Percentiles rank a stretch among this genome's conserved stretches.
Evolutionary conservation across 2,329 filamentous ascomycete genomes (phyloP).

Genomic region (Bisporella sp.): DNA sequence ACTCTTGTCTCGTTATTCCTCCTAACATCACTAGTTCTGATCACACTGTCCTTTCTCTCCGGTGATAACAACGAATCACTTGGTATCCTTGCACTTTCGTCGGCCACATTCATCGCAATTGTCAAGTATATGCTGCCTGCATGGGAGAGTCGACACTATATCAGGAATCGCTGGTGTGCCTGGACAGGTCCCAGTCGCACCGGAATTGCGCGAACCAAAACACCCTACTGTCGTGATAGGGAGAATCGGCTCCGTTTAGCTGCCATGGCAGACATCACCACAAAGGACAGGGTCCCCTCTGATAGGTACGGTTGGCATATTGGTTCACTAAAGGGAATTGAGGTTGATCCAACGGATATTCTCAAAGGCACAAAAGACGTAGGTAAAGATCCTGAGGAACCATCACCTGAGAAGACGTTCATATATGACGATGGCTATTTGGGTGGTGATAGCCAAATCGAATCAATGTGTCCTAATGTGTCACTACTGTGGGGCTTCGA

Average conservation of each 20-base stretch:
- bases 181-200: background rate
- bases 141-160: background rate
- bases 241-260: too few species aligned
- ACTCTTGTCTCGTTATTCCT: background rate
- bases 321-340: too few species aligned
- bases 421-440: background rate
- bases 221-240: too few species aligned
- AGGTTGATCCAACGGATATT: too few species aligned
- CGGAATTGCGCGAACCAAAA: too few species aligned
- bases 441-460: too few species aligned
- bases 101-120: background rate
- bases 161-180: background rate
- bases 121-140: background rate
- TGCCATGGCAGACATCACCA: too few species aligned
- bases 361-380: too few species aligned
- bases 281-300: too few species aligned
- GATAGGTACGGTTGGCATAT: too few species aligned
- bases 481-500: background rate
- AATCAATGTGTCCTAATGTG: background rate
- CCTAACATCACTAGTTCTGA: background rate
- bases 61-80: background rate
- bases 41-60: background rate
- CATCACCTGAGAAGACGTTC: too few species aligned
- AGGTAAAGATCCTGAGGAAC: too few species aligned
- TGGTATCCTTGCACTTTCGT: background rate